Evolutionary conservation across 208 protist species (phyloP).

Genomic region (Tritrichomonas foetus): DNA sequence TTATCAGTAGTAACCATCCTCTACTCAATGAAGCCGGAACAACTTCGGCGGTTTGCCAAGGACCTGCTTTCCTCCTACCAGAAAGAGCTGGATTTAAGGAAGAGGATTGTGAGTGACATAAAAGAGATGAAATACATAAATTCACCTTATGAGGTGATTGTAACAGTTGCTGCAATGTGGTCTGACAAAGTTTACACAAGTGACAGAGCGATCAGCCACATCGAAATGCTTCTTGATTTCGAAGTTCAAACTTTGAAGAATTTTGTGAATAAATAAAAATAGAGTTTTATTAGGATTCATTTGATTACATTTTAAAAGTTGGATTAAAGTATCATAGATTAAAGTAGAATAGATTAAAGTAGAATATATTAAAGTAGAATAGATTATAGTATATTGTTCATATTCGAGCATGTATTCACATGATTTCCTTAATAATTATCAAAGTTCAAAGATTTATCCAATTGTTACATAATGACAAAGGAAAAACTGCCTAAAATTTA

Average conservation of each 20-base stretch:
- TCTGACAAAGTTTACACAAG: conserved; percentile 10
- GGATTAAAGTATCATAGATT: too few species aligned
- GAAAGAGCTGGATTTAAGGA: background rate
- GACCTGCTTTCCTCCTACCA: background rate
- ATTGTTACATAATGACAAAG: too few species aligned
- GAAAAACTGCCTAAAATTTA: too few species aligned
- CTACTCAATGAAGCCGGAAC: background rate
- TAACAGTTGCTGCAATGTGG: background rate
- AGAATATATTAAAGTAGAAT: too few species aligned
- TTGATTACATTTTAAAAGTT: too few species aligned
- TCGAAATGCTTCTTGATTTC: background rate
- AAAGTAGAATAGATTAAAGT: too few species aligned
- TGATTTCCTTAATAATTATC: too few species aligned
- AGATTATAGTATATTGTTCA: too few species aligned
- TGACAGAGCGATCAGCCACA: background rate
- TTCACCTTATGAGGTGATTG: background rate
- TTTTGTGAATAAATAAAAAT: too few species aligned
- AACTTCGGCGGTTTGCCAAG: background rate
- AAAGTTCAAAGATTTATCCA: too few species aligned
- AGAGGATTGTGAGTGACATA: background rate
- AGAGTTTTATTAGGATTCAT: too few species aligned
- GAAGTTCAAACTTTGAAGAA: background rate
- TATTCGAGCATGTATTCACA: too few species aligned
- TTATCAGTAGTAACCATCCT: background rate
- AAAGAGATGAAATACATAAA: background rate